Evolutionary conservation across 176 grass and related monocot genomes (phyloP).

Genomic region (Carex pumila): DNA sequence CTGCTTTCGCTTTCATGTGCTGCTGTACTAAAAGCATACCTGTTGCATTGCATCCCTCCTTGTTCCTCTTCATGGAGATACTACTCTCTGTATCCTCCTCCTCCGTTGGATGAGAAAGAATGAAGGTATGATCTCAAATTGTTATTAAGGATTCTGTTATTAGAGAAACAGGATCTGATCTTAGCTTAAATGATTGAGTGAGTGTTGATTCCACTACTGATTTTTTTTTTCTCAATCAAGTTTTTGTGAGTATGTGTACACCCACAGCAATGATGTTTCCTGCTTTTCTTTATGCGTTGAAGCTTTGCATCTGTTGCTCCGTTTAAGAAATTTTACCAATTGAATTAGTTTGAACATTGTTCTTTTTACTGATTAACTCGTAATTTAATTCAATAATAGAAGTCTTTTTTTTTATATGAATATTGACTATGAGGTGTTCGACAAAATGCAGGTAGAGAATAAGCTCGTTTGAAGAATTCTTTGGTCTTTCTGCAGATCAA

Average conservation of each 20-base stretch:
- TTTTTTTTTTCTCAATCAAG: background rate
- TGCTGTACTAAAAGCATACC: constrained; percentile 6
- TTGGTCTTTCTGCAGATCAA: constrained; percentile 18
- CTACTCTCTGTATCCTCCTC: background rate
- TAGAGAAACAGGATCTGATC: background rate
- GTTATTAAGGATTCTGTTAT: background rate
- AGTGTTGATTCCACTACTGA: background rate
- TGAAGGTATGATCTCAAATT: background rate
- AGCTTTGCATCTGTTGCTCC: background rate
- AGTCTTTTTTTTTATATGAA: background rate
- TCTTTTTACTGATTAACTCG: background rate
- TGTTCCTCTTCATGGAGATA: background rate
- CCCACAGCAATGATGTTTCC: background rate
- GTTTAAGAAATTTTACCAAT: background rate
- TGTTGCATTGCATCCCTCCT: background rate
- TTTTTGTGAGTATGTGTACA: background rate
- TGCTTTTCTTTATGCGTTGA: background rate
- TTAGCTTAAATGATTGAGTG: background rate
- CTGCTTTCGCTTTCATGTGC: background rate
- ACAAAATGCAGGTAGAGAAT: constrained; percentile 19
- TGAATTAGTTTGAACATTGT: background rate
- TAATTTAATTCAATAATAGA: background rate
- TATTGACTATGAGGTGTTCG: constrained; percentile 7
- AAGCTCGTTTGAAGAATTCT: background rate
- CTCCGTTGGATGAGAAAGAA: background rate